A percentile compares a stretch with the other conserved stretches of the same genome.
These are phyloP conservation scores for Ceratocystis variospora DNA, from an alignment of 2,329 filamentous ascomycete genomes.

Conservation along the genomic window DNA sequence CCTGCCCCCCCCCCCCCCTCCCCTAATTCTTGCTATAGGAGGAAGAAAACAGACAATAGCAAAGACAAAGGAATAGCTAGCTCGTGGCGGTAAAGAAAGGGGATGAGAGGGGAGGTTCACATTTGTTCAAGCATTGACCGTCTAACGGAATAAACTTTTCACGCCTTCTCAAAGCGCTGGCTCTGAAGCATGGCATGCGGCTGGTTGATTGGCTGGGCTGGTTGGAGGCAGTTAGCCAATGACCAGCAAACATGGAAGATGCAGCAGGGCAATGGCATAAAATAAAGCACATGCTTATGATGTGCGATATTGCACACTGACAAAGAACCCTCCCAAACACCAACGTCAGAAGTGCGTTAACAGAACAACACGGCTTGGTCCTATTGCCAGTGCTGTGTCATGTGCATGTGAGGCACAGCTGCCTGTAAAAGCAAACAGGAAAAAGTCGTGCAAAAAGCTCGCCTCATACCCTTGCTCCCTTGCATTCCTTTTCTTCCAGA, in stretches of 20 bases:
- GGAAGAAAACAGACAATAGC: not conserved
- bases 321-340: too few species aligned
- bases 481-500: not conserved
- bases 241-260: not conserved
- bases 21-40: not conserved
- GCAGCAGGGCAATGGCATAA: not conserved
- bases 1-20: not conserved
- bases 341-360: not conserved
- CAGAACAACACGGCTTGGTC: not conserved
- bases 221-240: not conserved
- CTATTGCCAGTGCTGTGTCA: not conserved
- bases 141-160: not conserved
- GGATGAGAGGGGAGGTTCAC: not conserved
- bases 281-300: not conserved
- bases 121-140: not conserved
- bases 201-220: not conserved
- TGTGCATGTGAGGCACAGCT: not conserved
- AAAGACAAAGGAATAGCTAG: not conserved
- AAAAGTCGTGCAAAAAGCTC: not conserved
- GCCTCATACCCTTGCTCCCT: not conserved
- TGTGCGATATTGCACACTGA: not conserved
- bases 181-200: not conserved
- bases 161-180: not conserved
- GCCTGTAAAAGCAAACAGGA: not conserved
- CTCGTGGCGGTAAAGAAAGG: not conserved